These are phyloP conservation scores for Plasmopara halstedii DNA, from an alignment of 352 stramenopile species.

Conservation along the genomic window DNA sequence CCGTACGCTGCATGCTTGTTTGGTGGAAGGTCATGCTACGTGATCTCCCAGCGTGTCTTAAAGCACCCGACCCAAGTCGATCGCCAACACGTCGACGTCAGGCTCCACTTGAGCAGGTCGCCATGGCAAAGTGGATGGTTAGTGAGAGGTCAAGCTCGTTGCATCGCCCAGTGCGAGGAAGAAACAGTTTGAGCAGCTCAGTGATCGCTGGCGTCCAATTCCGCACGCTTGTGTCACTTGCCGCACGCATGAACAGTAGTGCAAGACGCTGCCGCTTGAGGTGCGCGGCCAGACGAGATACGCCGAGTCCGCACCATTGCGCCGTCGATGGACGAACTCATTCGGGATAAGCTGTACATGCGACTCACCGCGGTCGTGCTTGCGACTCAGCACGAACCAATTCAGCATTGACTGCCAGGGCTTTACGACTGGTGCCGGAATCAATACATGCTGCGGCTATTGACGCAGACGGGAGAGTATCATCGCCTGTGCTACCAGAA, in stretches of 20 bases:
- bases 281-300: neutral
- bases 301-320: neutral
- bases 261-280: too few species aligned
- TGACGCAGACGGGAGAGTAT: neutral
- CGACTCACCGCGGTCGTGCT: neutral
- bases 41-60: neutral
- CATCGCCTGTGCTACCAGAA: neutral
- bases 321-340: neutral
- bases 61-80: neutral
- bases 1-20: neutral
- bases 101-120: neutral
- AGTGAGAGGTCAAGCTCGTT: neutral
- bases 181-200: neutral
- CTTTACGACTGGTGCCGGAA: neutral
- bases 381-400: too few species aligned
- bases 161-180: neutral
- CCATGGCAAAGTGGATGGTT: neutral
- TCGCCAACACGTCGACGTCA: neutral
- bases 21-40: neutral
- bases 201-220: neutral
- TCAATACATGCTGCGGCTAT: neutral
- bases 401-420: neutral
- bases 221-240: neutral
- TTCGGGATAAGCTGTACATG: neutral
- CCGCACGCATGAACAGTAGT: neutral